These are phyloP conservation scores for Suillus weaverae DNA, from an alignment of 768 basidiomycete species.

Conservation along the genomic window DNA sequence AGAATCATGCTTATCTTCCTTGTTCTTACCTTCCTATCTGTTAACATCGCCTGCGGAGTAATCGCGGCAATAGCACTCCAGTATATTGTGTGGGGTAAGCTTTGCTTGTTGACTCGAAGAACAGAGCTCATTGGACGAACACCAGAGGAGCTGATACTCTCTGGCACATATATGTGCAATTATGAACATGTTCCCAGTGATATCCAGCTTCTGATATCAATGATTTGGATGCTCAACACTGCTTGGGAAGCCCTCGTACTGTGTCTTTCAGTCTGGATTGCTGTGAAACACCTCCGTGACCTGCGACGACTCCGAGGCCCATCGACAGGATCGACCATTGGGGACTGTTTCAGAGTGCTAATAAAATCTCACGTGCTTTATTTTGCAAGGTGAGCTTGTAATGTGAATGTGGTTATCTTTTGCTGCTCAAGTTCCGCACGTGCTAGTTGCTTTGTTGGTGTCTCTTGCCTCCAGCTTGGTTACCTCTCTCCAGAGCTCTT, in stretches of 20 bases:
- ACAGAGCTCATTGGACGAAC: not conserved
- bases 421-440: not conserved
- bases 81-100: not conserved
- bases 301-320: not conserved
- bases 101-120: not conserved
- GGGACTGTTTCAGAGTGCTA: not conserved
- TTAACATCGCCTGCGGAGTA: not conserved
- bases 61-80: not conserved
- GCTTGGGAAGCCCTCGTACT: not conserved
- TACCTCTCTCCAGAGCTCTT: too few species aligned
- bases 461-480: too few species aligned
- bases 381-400: not conserved
- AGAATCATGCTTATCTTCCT: not conserved
- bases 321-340: not conserved
- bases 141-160: not conserved
- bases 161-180: not conserved
- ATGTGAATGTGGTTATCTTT: not conserved
- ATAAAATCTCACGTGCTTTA: not conserved
- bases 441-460: too few species aligned
- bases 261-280: not conserved
- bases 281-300: not conserved
- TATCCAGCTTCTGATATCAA: not conserved
- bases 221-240: not conserved
- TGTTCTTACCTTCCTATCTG: not conserved
- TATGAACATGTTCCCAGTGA: not conserved